These are phyloP conservation scores for Fusarium multiceps DNA, from an alignment of 2,329 filamentous ascomycete species.

Conservation along the genomic window DNA sequence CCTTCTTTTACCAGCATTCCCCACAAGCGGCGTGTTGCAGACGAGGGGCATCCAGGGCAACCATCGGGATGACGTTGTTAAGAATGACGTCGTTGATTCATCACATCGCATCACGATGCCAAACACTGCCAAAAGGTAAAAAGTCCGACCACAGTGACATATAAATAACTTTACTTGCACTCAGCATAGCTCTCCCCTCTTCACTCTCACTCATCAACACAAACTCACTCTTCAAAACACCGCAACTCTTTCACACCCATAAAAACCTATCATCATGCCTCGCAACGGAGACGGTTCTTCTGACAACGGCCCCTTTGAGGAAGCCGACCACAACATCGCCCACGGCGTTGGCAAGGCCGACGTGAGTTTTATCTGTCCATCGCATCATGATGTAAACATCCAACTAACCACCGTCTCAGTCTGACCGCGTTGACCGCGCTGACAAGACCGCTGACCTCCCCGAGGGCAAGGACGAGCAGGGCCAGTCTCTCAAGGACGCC, in stretches of 20 bases:
- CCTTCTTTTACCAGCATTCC: conserved; percentile 9
- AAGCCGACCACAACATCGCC: conserved; percentile 55
- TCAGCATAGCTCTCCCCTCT: not conserved
- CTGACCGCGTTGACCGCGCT: conserved; percentile 56
- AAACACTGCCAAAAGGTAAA: conserved; percentile 8
- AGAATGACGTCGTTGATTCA: conserved; percentile 39
- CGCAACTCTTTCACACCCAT: conserved; percentile 1
- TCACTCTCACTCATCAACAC: conserved; percentile 12
- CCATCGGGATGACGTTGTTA: conserved; percentile 33
- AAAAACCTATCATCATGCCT: conserved; percentile 56
- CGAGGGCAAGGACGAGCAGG: conserved; percentile 57
- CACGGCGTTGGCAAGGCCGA: conserved; percentile 57
- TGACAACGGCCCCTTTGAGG: conserved; percentile 59
- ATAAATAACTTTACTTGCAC: conserved; percentile 30
- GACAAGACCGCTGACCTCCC: conserved; percentile 63
- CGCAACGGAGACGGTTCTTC: conserved; percentile 61
- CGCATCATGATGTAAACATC: not conserved
- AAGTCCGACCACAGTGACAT: conserved; percentile 1
- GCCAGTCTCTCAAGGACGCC: conserved; percentile 53
- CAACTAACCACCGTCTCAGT: conserved; percentile 32
- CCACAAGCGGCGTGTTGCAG: conserved; percentile 22
- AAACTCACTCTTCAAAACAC: conserved; percentile 1
- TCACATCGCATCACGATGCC: conserved; percentile 34
- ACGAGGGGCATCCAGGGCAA: conserved; percentile 5
- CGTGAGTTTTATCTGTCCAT: conserved; percentile 46